phyloP scores from a whole-genome alignment of 768 basidiomycete genomes.

The Pleurotus salmoneostramineus region DNA sequence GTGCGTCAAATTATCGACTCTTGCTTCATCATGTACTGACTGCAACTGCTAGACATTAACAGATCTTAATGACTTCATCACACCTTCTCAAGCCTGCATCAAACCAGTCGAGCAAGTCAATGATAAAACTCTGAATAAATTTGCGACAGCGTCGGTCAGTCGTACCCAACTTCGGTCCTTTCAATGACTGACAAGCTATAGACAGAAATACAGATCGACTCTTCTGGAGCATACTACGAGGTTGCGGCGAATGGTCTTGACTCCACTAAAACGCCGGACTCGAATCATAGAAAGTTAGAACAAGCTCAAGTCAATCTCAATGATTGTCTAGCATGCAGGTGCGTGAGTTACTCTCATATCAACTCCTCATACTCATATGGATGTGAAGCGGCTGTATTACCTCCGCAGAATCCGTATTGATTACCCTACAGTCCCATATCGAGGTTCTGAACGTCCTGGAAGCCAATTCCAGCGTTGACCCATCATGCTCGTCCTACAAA shows the following conservation, averaged over 20 bases:
- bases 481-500: constrained; percentile 35
- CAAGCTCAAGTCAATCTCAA: constrained; percentile 96
- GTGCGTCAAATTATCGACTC: constrained; percentile 27
- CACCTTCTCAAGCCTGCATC: constrained; percentile 95
- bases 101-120: constrained; percentile 74
- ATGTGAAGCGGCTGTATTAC: constrained; percentile 91
- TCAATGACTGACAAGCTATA: constrained; percentile 22
- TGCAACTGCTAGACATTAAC: constrained; percentile 64
- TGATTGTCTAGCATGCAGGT: constrained; percentile 98
- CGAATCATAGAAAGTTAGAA: constrained; percentile 60
- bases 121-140: constrained; percentile 20
- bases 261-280: constrained; percentile 11
- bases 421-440: constrained; percentile 91
- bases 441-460: constrained; percentile 84
- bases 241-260: constrained; percentile 34
- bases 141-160: constrained; percentile 34
- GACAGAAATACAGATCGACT: constrained; percentile 93
- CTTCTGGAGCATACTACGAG: constrained; percentile 84
- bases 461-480: constrained; percentile 40
- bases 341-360: constrained; percentile 19
- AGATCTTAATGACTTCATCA: constrained; percentile 96
- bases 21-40: constrained; percentile 8
- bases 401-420: constrained; percentile 94
- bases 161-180: neutral
- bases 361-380: neutral